Base-by-base conservation (phyloP, 768 basidiomycete species). In the Stropharia rugosoannulata region DNA sequence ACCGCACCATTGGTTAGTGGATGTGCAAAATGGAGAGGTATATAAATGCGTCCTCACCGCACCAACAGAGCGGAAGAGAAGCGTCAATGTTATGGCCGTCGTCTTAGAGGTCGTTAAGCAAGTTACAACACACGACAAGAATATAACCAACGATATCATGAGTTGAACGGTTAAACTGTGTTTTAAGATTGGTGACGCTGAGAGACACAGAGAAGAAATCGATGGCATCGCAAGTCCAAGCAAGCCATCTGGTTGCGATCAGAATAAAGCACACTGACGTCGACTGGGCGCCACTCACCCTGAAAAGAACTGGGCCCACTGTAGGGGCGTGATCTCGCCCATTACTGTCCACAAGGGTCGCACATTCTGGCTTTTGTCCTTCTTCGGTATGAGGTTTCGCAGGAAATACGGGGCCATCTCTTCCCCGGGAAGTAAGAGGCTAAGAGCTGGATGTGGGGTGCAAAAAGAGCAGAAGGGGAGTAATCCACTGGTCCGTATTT, bases 71-170 rank as follows among this genome's bases (percentile, higher is more conserved):
- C 95, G 84, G 78, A 97, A 89, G n/a, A 98, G 82, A 1, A 98
- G 78, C 0, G 95, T 97, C 47, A 97, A 78, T 5, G 95, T 97
- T 66, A 98, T 95, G 5, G 91, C 81, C 18, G 86, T 85, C 45
- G 91, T 90, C 80, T 50, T 12, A 10, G 27, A 38, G 8, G 19
- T 43, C 25, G 32, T 16, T 45, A 16, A 44, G 12, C 16, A 48
- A 19, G 37, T 18, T 16, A 27, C 22, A 15, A 12, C 7, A 13
- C 12, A 4, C 36, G 12, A 52, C 13, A 42, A 45, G n/a, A 25
- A 36, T 39, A 9, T 59, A 25, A 62, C 64, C 7, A 40, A 67
- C 66, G 29, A 67, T 67, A 22, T 59, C 51, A 42, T 62, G 54
- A n/a, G 64, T 64, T 1, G 58, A 50, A 38, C 48, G 58, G 8